Base-by-base conservation (phyloP, 768 basidiomycete species). In the Podaxis sp. region DNA sequence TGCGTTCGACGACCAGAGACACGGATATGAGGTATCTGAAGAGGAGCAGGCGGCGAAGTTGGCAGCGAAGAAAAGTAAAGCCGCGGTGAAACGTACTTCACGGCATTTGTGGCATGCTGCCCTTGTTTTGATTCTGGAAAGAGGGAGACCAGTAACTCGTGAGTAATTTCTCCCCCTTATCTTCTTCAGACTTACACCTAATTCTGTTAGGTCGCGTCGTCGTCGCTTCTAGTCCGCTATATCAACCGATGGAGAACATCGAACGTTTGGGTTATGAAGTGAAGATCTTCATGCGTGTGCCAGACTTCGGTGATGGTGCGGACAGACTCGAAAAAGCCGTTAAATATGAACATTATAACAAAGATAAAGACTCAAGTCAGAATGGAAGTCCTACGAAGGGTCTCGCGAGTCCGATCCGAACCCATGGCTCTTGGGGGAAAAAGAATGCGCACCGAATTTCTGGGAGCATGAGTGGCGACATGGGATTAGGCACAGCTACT, bases 161-260 rank as follows among this genome's bases (percentile, higher is more conserved):
- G 60, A 49, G 77, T 72, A 4, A 29, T 41, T 57, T 37, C n/a
- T 36, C 12, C 17, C 29, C 29, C 57, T n/a, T 17, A 27, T 9
- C 55, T 50, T 55, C 24, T 29, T 55, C 29, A 36, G 7, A 33
- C 19, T 13, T 37, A 4, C 3, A 12, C 12, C 9, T 19, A 5
- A 19, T 19, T 46, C 55, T 50, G 46, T 15, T 37, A 80, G 79
- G 78, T 36, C 83, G 91, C 24, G 89, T 92, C 5, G 79, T 93
- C 5, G 93, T 90, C 36, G 86, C 92, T 0, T 92, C 90, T 12
- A 91, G 89, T 47, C 93, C 94, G 1, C 74, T 95, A 53, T 91
- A 93, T 72, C 94, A 95, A 71, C 84, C 89, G 11, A 87, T 94
- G 80, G 85, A 88, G 9, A 75, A 81, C 3, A 89, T 91, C 17